Percentiles rank a stretch among this genome's conserved stretches.
These are phyloP conservation scores for Clitopilus hobsonii DNA, from an alignment of 768 basidiomycete species.

Conservation along the genomic window DNA sequence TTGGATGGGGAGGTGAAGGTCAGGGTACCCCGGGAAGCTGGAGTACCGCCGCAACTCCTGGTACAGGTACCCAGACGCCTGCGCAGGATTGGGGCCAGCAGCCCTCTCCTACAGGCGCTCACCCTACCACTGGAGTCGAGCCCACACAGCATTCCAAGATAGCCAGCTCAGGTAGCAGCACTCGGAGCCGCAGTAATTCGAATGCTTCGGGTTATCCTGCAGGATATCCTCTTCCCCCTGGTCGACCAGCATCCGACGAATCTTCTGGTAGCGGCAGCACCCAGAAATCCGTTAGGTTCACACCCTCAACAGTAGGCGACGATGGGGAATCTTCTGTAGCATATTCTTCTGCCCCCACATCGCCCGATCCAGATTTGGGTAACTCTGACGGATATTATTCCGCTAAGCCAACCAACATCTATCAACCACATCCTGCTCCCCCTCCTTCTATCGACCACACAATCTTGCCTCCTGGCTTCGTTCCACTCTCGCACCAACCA, in stretches of 20 bases:
- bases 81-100: slow-evolving; percentile 11
- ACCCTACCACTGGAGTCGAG: neutral
- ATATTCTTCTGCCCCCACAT: slow-evolving; percentile 14
- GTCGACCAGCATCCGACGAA: neutral
- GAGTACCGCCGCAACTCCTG: slow-evolving; percentile 78
- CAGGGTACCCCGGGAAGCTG: slow-evolving; percentile 54
- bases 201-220: neutral
- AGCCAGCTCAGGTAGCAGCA: neutral
- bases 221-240: neutral
- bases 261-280: slow-evolving; percentile 26
- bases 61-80: slow-evolving; percentile 26
- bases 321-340: slow-evolving; percentile 11
- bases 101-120: slow-evolving; percentile 4
- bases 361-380: slow-evolving; percentile 6
- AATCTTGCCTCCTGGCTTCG: slow-evolving; percentile 14
- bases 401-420: neutral
- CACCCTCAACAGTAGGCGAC: slow-evolving; percentile 39
- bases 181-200: slow-evolving; percentile 1
- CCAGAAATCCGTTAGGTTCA: slow-evolving; percentile 45
- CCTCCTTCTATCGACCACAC: slow-evolving; percentile 5
- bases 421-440: neutral
- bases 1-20: slow-evolving; percentile 15
- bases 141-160: neutral
- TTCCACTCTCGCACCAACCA: slow-evolving; percentile 9
- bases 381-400: neutral